Conservation (phyloP, 2,329 filamentous ascomycete species). For the Huntiella omanensis region DNA sequence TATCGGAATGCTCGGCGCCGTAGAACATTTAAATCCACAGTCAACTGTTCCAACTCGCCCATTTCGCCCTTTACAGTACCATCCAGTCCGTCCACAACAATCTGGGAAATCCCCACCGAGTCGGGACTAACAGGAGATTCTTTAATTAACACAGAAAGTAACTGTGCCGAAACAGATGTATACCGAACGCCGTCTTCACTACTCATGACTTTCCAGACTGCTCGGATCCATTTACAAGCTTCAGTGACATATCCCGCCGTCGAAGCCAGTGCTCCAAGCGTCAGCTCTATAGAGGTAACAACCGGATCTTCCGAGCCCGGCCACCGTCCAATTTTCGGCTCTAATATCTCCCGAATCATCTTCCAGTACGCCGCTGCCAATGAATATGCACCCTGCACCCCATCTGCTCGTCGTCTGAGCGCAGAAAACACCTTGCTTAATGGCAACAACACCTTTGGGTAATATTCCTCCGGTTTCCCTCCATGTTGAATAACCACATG, state of each 20-base stretch:
- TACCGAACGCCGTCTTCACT: slow-evolving; percentile 26
- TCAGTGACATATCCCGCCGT: slow-evolving; percentile 27
- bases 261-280: slow-evolving; percentile 30
- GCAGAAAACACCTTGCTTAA: slow-evolving; percentile 11
- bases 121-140: slow-evolving; percentile 19
- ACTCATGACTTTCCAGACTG: slow-evolving; percentile 23
- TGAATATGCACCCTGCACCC: slow-evolving; percentile 5
- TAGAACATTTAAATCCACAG: slow-evolving; percentile 35
- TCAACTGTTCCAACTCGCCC: slow-evolving; percentile 40
- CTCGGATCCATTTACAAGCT: slow-evolving; percentile 35
- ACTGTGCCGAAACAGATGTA: slow-evolving; percentile 34
- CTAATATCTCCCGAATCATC: slow-evolving; percentile 5
- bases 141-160: slow-evolving; percentile 35
- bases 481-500: slow-evolving; percentile 8
- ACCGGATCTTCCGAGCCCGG: slow-evolving; percentile 8
- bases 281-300: slow-evolving; percentile 30
- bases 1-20: slow-evolving; percentile 34
- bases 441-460: slow-evolving; percentile 8
- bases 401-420: slow-evolving; percentile 8
- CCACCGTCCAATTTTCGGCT: slow-evolving; percentile 10
- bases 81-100: slow-evolving; percentile 36
- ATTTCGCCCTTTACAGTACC: slow-evolving; percentile 39
- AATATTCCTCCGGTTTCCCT: slow-evolving; percentile 6
- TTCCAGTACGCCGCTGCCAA: slow-evolving; percentile 9
- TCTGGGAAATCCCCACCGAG: slow-evolving; percentile 25